Evolutionary conservation across 805 yeast genomes (phyloP), one percentile per base, ranked within the genome.

Genomic region (Kodamaea laetipori): DNA sequence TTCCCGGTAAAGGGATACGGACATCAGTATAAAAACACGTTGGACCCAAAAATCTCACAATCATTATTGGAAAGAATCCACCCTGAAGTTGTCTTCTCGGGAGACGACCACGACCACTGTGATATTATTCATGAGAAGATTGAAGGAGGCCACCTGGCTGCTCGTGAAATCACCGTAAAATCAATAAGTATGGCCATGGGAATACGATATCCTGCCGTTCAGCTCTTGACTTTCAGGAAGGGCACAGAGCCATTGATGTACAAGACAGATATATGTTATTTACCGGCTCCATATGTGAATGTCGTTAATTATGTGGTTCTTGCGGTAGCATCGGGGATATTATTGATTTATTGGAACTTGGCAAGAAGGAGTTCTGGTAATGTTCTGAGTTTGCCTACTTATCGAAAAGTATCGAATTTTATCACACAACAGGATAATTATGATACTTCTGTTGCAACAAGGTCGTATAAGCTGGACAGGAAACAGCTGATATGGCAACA

Each of bases 121-220:
- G 88, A 86, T 51, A 75, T 84, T 23, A 65, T 67, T 15, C 97
- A 92, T 41, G 42, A 37, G 3, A 35, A 43, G 27, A 44, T 53
- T 18, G 52, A 55, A 2, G 46, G 45, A 4, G 46, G 36, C 10
- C 39, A 41, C n/a, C 34, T 19, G 6, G 51, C 61, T 2, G 54
- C 64, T 1, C 6, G 44, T 2, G 99, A 94, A 60, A 80, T 85
- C 50, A 88, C 97, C 0, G 90, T 90, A 21, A 94, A 94, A 62
- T 81, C 95, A 3, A 80, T 85, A 41, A 84, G 97, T 10, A 86
- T 94, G 95, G 90, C 96, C 16, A 86, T 88, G 82, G 98, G 98
- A 0, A 81, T 94, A 21, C 64, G 71, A 41, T 71, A 73, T 41
- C 76, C 76, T 2, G 76, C 74, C 1, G 68, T 71, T 6, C 76